Conservation (phyloP, 148 eudicot genomes). For the Silene latifolia region DNA sequence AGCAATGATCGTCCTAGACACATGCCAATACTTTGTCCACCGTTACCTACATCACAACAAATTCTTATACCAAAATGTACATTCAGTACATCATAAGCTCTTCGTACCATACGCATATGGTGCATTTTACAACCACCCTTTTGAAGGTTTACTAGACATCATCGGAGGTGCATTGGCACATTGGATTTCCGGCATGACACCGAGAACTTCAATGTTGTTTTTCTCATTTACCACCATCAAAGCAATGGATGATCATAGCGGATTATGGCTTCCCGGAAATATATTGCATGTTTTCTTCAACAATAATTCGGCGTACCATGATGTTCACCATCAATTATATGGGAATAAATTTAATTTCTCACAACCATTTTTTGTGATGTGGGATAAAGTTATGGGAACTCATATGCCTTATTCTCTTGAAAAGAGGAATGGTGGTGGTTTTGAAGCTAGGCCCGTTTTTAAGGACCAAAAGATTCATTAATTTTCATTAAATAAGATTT, state of each 20-base stretch:
- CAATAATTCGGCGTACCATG: conserved; percentile 14
- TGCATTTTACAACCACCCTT: conserved; percentile 12
- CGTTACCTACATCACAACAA: conserved; percentile 5
- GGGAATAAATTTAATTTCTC: conserved; percentile 15
- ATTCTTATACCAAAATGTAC: conserved; percentile 16
- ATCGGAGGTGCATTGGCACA: conserved; percentile 6
- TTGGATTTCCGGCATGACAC: conserved; percentile 15
- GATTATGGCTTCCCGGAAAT: conserved; percentile 10
- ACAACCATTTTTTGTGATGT: conserved; percentile 12
- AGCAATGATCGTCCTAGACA: conserved; percentile 3
- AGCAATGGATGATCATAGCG: conserved; percentile 19
- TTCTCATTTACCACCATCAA: conserved; percentile 4
- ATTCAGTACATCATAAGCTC: conserved; percentile 4
- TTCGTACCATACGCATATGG: conserved; percentile 12
- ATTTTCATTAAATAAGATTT: neutral
- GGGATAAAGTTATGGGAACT: conserved; percentile 14
- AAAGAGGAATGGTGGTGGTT: conserved; percentile 7
- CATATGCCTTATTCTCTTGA: conserved; percentile 7
- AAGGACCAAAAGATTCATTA: neutral
- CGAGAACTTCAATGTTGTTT: conserved; percentile 1
- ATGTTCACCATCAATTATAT: conserved; percentile 12
- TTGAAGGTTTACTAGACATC: conserved; percentile 14
- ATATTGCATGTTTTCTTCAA: conserved; percentile 2
- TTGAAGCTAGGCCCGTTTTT: conserved; percentile 1
- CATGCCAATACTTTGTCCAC: conserved; percentile 15